Percentiles rank a stretch among this genome's conserved stretches.
Conservation (phyloP, 257 asterid species). For the Nemophila menziesii region DNA sequence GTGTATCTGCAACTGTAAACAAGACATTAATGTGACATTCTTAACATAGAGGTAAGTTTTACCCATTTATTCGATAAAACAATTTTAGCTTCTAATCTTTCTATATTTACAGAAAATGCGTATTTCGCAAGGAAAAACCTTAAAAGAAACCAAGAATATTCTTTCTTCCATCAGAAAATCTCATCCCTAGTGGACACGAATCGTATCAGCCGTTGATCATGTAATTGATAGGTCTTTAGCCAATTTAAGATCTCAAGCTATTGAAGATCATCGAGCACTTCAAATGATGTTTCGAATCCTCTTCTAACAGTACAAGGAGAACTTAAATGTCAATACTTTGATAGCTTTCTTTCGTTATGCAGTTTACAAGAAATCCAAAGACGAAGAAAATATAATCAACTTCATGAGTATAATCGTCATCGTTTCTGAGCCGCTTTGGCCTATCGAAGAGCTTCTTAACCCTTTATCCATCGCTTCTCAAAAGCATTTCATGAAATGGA, state of each 20-base stretch:
- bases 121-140: conserved; percentile 42
- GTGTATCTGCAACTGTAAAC: conserved; percentile 62
- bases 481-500: conserved; percentile 82
- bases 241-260: conserved; percentile 86
- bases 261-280: conserved; percentile 86
- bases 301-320: conserved; percentile 72
- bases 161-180: conserved; percentile 50
- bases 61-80: too few species aligned
- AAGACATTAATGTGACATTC: conserved; percentile 51
- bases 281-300: conserved; percentile 54
- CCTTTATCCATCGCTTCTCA: conserved; percentile 75
- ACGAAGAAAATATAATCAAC: conserved; percentile 72
- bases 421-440: conserved; percentile 89
- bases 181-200: conserved; percentile 76
- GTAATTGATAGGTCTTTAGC: conserved; percentile 92
- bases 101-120: conserved; percentile 47
- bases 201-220: conserved; percentile 88
- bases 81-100: conserved; percentile 10
- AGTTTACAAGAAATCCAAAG: conserved; percentile 87
- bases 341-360: conserved; percentile 79
- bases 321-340: conserved; percentile 66
- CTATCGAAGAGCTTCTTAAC: conserved; percentile 89
- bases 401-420: conserved; percentile 44
- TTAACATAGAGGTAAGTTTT: conserved; percentile 55
- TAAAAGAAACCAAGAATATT: conserved; percentile 57